Percentiles rank a stretch among this genome's conserved stretches.
Evolutionary conservation across 495 filamentous ascomycete genomes (phyloP).

Genomic region (Penicillium lividum): DNA sequence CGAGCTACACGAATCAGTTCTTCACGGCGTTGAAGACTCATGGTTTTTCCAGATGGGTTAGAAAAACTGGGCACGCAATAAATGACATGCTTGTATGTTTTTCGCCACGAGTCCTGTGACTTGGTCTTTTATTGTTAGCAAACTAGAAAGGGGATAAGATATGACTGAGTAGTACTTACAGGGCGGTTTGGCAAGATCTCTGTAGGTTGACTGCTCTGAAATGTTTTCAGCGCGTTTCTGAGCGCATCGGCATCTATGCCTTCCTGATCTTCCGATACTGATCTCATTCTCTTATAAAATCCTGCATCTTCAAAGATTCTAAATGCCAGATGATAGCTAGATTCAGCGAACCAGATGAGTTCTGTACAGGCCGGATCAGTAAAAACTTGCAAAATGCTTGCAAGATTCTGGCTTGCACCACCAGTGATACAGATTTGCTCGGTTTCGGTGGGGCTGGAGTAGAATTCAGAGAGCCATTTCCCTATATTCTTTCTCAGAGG

Average conservation of each 20-base stretch:
- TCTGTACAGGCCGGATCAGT: conserved; percentile 65
- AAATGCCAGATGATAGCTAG: conserved; percentile 68
- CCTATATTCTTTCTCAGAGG: conserved; percentile 60
- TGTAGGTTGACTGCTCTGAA: too few relatives aligned
- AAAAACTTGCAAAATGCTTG: conserved; percentile 59
- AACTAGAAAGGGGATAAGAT: background rate
- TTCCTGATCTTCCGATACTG: conserved; percentile 64
- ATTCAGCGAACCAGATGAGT: conserved; percentile 65
- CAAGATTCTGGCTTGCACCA: conserved; percentile 64
- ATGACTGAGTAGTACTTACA: too few relatives aligned
- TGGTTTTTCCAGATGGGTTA: conserved; percentile 68
- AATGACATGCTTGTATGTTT: conserved; percentile 69
- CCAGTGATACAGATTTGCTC: conserved; percentile 71
- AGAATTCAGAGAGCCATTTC: conserved; percentile 60
- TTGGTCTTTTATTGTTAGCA: too few relatives aligned
- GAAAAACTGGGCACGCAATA: conserved; percentile 70
- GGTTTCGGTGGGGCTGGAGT: conserved; percentile 31
- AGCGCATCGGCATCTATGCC: conserved; percentile 56
- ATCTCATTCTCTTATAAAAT: conserved; percentile 50
- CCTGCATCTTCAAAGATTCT: conserved; percentile 67
- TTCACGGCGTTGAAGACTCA: conserved; percentile 52
- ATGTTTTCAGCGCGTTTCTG: conserved; percentile 33
- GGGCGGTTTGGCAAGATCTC: too few relatives aligned
- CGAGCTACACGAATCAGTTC: conserved; percentile 60
- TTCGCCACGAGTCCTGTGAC: conserved; percentile 33